phyloP scores from a whole-genome alignment of 192 early-diverging fungal species.

The Podila epigama region DNA sequence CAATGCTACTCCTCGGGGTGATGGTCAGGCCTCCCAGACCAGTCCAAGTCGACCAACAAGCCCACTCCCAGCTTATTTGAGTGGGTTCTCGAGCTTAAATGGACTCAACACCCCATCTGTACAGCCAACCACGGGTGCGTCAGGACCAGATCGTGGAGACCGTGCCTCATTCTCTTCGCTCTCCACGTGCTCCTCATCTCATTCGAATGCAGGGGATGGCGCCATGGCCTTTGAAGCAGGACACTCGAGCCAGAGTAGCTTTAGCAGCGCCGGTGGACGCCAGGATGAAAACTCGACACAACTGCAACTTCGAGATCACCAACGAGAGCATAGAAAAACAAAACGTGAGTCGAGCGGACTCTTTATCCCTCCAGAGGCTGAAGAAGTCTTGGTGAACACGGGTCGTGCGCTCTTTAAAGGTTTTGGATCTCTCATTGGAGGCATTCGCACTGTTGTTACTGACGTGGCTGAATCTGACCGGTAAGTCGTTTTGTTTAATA shows the following conservation, averaged over 20 bases:
- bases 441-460: conserved; percentile 39
- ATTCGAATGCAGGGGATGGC: conserved; percentile 22
- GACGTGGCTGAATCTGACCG: conserved; percentile 43
- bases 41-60: conserved; percentile 25
- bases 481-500: conserved; percentile 2
- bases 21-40: not conserved
- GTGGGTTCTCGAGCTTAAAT: conserved; percentile 18
- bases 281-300: conserved; percentile 2
- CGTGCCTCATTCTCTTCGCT: conserved; percentile 35
- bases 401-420: conserved; percentile 46
- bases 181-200: conserved; percentile 40
- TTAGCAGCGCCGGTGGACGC: conserved; percentile 27
- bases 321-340: conserved; percentile 19
- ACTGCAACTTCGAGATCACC: conserved; percentile 4
- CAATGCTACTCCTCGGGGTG: not conserved
- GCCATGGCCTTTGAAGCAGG: conserved; percentile 26
- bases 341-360: conserved; percentile 34
- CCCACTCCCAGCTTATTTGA: conserved; percentile 29
- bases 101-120: conserved; percentile 19
- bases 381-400: conserved; percentile 43
- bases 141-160: conserved; percentile 11
- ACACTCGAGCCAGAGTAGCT: conserved; percentile 45
- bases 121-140: not conserved
- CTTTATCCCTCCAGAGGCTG: conserved; percentile 42
- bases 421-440: conserved; percentile 33